Conservation (phyloP, 257 asterid species). For the Gentiana macrophylla region DNA sequence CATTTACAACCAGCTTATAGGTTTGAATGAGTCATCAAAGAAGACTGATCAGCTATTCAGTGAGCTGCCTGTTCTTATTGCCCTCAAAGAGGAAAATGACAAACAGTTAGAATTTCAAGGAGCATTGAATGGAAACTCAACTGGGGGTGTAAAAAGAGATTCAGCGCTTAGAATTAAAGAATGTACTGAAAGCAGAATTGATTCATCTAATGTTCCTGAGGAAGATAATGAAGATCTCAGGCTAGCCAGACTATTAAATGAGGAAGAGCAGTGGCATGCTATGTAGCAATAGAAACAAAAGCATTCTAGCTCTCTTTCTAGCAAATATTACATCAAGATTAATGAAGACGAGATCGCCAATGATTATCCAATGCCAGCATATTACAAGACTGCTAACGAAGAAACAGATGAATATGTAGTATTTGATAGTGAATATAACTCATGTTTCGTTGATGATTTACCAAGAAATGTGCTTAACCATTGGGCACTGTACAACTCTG, state of each 20-base stretch:
- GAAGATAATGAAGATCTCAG: constrained; percentile 57
- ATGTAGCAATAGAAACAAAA: constrained; percentile 53
- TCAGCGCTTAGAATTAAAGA: constrained; percentile 27
- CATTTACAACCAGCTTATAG: constrained; percentile 62
- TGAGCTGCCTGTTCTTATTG: constrained; percentile 42
- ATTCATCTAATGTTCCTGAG: constrained; percentile 14
- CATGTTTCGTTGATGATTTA: constrained; percentile 46
- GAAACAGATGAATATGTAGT: constrained; percentile 74
- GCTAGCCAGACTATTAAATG: constrained; percentile 64
- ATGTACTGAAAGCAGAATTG: constrained; percentile 12
- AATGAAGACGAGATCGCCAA: constrained; percentile 80
- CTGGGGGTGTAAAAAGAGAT: constrained; percentile 41
- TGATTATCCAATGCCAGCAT: constrained; percentile 82
- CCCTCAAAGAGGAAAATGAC: constrained; percentile 50
- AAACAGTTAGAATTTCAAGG: constrained; percentile 24
- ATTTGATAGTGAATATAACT: constrained; percentile 38
- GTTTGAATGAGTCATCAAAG: constrained; percentile 63
- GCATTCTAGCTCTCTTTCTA: constrained; percentile 31
- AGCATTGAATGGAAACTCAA: constrained; percentile 23
- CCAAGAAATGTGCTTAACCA: constrained; percentile 75
- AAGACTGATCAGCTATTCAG: constrained; percentile 34
- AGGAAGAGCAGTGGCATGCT: constrained; percentile 62
- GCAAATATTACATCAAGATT: constrained; percentile 62
- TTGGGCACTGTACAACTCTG: constrained; percentile 81
- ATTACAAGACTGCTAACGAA: constrained; percentile 48